phyloP scores from a whole-genome alignment of 495 filamentous ascomycete genomes.

The Aspergillus diversus region DNA sequence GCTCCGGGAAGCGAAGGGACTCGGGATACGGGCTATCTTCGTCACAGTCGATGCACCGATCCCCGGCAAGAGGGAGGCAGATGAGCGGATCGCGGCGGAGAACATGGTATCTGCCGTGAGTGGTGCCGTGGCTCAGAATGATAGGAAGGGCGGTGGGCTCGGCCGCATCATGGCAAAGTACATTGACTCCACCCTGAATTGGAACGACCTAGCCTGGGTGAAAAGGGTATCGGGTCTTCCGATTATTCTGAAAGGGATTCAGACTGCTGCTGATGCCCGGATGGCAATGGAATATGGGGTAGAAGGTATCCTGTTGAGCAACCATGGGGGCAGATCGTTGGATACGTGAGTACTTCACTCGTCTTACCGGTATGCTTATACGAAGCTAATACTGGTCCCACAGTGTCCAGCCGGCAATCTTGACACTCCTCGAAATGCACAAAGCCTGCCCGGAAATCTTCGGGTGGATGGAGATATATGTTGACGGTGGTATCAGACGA shows the following conservation, averaged over 20 bases:
- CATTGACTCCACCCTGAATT: conserved; percentile 71
- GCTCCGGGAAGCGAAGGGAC: conserved; percentile 44
- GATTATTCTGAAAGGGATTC: conserved; percentile 68
- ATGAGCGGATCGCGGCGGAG: conserved; percentile 65
- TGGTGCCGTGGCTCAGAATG: conserved; percentile 51
- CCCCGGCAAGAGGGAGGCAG: conserved; percentile 83
- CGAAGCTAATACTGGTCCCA: conserved; percentile 25
- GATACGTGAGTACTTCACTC: conserved; percentile 48
- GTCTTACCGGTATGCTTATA: neutral
- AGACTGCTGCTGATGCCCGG: conserved; percentile 61
- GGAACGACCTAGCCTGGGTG: conserved; percentile 75
- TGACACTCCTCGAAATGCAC: conserved; percentile 65
- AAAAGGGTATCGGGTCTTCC: conserved; percentile 61
- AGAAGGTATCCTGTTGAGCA: conserved; percentile 67
- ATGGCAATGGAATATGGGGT: conserved; percentile 57
- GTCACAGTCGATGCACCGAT: conserved; percentile 86
- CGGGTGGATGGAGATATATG: conserved; percentile 61
- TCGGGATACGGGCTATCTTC: conserved; percentile 59
- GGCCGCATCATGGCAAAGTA: conserved; percentile 64
- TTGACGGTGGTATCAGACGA: conserved; percentile 67
- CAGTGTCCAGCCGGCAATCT: conserved; percentile 48
- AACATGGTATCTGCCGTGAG: conserved; percentile 53
- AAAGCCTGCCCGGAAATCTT: conserved; percentile 64
- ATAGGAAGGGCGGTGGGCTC: conserved; percentile 62
- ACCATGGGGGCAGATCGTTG: conserved; percentile 69